Base-by-base conservation (phyloP, 768 basidiomycete genomes). In the Tephrocybe sp. region DNA sequence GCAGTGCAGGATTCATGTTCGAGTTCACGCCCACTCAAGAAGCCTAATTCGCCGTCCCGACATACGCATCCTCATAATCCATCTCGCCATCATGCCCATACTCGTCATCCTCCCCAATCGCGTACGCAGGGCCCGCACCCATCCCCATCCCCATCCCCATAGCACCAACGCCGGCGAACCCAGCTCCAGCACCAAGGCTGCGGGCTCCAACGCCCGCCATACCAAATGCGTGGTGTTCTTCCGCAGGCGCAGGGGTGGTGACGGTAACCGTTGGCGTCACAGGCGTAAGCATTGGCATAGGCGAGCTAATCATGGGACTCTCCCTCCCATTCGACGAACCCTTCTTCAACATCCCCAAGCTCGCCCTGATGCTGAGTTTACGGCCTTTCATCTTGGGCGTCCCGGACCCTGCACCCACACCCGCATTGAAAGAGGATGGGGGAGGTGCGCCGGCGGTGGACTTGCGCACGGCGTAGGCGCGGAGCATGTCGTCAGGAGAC, bases 401-500 rank as follows among this genome's bases (percentile, higher is more conserved):
- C 16, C 34, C 33, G 56, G 44, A 20, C 16, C n/a, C n/a, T n/a
- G 32, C 10, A 31, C 39, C 19, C n/a, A 4, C 34, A 10, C 26
- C 12, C 12, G 40, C 9, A 1, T 23, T 7, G 43, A 36, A 16
- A 12, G 34, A 3, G 10, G 38, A 16, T 12, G 17, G 4, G 20
- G 44, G 35, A 4, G 34, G 22, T 11, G 38, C 11, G 12, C 45
- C 12, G 26, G 42, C 16, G 35, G 52, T 48, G 19, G 59, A 53
- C 39, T 61, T 62, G 5, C 68, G 63, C n/a, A 65, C 77, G 5
- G 87, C 87, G 53, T 88, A 89, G 1, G 84, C 85, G 33, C 84
- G 80, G 39, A 90, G 72, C 83, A 90, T 86, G 20, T 80, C 88
- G 61, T 91, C 89, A 3, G 88, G 88, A 50, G 72, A 71, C 69